These are phyloP conservation scores for Penicillium sp. DNA, from an alignment of 2,329 filamentous ascomycete species.

Conservation along the genomic window DNA sequence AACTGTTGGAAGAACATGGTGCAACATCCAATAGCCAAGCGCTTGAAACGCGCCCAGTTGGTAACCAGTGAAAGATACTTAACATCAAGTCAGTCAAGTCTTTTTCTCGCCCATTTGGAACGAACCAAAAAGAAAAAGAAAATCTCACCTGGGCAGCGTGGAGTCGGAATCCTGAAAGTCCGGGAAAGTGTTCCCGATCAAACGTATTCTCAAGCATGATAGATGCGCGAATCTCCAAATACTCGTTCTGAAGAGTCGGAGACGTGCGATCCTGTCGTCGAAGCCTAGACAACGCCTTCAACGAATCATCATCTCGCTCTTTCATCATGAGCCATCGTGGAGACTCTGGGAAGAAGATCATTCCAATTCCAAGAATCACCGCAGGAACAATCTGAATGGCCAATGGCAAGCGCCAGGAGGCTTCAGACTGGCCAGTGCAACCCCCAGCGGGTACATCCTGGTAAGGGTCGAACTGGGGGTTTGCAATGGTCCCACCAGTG, in stretches of 20 bases:
- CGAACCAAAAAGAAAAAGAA: background rate
- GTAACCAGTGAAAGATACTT: conserved; percentile 31
- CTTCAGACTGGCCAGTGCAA: conserved; percentile 46
- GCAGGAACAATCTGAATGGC: conserved; percentile 43
- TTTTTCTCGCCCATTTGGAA: background rate
- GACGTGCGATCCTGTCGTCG: conserved; percentile 44
- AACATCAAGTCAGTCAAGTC: background rate
- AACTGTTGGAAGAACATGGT: conserved; percentile 45
- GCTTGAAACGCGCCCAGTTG: conserved; percentile 32
- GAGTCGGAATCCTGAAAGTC: conserved; percentile 24
- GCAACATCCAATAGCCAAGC: conserved; percentile 35
- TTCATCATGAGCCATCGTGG: conserved; percentile 50
- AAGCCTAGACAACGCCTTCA: conserved; percentile 44
- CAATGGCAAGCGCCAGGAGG: conserved; percentile 45
- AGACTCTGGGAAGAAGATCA: conserved; percentile 50
- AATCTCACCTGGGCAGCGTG: conserved; percentile 28
- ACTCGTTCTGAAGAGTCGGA: conserved; percentile 45
- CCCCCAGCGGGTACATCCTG: conserved; percentile 41
- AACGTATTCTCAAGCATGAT: conserved; percentile 34
- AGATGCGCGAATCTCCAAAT: conserved; percentile 45
- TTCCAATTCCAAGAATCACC: conserved; percentile 34
- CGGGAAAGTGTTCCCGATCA: conserved; percentile 24
- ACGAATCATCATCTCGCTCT: conserved; percentile 45
- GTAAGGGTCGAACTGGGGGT: conserved; percentile 37
- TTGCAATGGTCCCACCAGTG: conserved; percentile 37